Percentiles rank a stretch among this genome's conserved stretches.
Conservation (phyloP, 768 basidiomycete species). For the Boletus fagicola region DNA sequence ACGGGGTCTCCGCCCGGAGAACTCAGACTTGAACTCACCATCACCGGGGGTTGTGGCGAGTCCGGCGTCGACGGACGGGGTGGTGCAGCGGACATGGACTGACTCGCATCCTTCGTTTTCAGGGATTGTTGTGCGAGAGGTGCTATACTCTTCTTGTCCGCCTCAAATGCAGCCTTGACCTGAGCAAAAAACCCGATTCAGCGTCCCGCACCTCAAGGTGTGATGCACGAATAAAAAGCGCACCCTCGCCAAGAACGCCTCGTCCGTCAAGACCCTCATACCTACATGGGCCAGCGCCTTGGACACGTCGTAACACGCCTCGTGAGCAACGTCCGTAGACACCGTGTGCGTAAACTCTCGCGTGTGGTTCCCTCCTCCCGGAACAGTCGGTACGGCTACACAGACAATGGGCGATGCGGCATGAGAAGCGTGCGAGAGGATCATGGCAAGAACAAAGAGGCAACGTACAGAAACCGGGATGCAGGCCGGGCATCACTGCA, state of each 20-base stretch:
- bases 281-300: slow-evolving; percentile 71
- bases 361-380: slow-evolving; percentile 76
- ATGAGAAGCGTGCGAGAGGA: neutral
- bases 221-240: slow-evolving; percentile 9
- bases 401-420: neutral
- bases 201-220: neutral
- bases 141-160: slow-evolving; percentile 37
- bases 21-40: slow-evolving; percentile 12
- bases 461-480: slow-evolving; percentile 55
- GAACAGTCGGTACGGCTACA: slow-evolving; percentile 69
- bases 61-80: slow-evolving; percentile 26
- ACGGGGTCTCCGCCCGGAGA: slow-evolving; percentile 20
- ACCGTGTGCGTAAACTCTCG: slow-evolving; percentile 60
- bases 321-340: slow-evolving; percentile 56
- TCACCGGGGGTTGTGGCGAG: slow-evolving; percentile 19
- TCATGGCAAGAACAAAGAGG: neutral
- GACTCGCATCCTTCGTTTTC: slow-evolving; percentile 54
- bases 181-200: slow-evolving; percentile 18
- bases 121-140: too few species aligned
- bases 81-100: slow-evolving; percentile 18
- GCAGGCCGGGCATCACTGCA: slow-evolving; percentile 60
- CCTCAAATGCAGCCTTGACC: slow-evolving; percentile 49
- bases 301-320: slow-evolving; percentile 62
- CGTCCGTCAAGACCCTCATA: slow-evolving; percentile 63
- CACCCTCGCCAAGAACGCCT: slow-evolving; percentile 57